These are phyloP conservation scores for Noccaea bulbosa DNA, from an alignment of 345 rosid species.

Conservation along the genomic window DNA sequence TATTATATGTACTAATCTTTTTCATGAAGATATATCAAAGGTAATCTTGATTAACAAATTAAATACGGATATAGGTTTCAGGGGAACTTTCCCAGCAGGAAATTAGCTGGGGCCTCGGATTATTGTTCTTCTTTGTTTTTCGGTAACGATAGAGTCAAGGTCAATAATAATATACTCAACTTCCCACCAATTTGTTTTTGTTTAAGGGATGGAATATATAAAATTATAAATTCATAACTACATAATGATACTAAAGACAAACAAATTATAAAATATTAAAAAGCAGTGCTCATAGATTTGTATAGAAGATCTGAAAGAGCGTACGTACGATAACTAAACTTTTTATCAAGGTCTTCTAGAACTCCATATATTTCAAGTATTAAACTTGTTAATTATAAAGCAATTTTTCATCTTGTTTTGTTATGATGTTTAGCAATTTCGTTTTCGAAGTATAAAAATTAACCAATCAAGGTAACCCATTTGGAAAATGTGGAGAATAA, in stretches of 20 bases:
- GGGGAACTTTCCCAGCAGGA: constrained; percentile 12
- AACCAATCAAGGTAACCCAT: constrained; percentile 4
- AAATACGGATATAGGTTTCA: background rate
- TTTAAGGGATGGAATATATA: background rate
- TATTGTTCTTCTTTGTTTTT: background rate
- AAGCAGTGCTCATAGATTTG: constrained; percentile 35
- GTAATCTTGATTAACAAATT: constrained; percentile 18
- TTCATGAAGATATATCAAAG: background rate
- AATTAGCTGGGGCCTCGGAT: background rate
- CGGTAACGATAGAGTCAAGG: constrained; percentile 16
- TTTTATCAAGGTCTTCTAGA: constrained; percentile 34
- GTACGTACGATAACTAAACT: constrained; percentile 19
- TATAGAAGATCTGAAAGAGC: constrained; percentile 17
- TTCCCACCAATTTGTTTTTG: constrained; percentile 4
- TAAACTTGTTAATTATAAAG: background rate
- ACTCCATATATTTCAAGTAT: constrained; percentile 6
- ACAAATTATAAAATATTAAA: background rate
- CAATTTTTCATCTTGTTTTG: background rate
- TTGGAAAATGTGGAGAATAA: background rate
- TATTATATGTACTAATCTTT: background rate
- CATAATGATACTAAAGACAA: constrained; percentile 12
- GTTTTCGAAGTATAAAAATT: background rate
- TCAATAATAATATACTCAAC: constrained; percentile 41
- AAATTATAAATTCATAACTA: background rate
- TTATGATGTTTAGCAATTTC: constrained; percentile 8